Conservation (phyloP, 2,329 filamentous ascomycete species). For the Colletotrichum tanaceti region DNA sequence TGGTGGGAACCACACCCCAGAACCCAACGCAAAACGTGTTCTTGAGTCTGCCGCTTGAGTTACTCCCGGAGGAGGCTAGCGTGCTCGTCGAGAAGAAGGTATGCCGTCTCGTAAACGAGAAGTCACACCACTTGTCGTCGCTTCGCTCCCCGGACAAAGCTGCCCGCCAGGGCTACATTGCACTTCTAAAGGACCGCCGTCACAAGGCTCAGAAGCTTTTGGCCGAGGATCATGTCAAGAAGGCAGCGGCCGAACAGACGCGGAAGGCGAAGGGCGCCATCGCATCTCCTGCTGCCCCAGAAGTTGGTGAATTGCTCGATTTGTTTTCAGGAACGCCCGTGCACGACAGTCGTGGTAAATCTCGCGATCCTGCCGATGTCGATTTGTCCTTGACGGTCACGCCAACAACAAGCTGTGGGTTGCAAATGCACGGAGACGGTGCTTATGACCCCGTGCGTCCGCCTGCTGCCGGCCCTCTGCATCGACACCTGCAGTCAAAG, state of each 20-base stretch:
- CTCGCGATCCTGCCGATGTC: background rate
- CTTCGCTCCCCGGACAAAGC: slow-evolving; percentile 69
- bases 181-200: slow-evolving; percentile 62
- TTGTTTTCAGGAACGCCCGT: too few species aligned
- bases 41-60: slow-evolving; percentile 85
- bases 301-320: background rate
- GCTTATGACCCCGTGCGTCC: slow-evolving; percentile 34
- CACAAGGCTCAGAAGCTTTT: slow-evolving; percentile 55
- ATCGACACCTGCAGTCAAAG: slow-evolving; percentile 79
- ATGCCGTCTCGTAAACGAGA: slow-evolving; percentile 85
- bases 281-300: background rate
- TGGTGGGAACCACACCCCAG: slow-evolving; percentile 90
- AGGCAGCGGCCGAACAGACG: slow-evolving; percentile 46
- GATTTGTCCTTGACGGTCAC: slow-evolving; percentile 48
- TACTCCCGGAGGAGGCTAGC: slow-evolving; percentile 90
- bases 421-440: slow-evolving; percentile 44
- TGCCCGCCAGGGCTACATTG: slow-evolving; percentile 72
- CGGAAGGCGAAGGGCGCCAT: slow-evolving; percentile 43
- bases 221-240: slow-evolving; percentile 54
- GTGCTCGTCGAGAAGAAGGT: slow-evolving; percentile 81
- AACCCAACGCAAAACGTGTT: slow-evolving; percentile 96
- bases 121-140: slow-evolving; percentile 73
- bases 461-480: slow-evolving; percentile 67
- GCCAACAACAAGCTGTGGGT: slow-evolving; percentile 50
- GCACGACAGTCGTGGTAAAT: slow-evolving; percentile 1